phyloP scores from a whole-genome alignment of 352 stramenopile genomes.

The Pythium angustatum region DNA sequence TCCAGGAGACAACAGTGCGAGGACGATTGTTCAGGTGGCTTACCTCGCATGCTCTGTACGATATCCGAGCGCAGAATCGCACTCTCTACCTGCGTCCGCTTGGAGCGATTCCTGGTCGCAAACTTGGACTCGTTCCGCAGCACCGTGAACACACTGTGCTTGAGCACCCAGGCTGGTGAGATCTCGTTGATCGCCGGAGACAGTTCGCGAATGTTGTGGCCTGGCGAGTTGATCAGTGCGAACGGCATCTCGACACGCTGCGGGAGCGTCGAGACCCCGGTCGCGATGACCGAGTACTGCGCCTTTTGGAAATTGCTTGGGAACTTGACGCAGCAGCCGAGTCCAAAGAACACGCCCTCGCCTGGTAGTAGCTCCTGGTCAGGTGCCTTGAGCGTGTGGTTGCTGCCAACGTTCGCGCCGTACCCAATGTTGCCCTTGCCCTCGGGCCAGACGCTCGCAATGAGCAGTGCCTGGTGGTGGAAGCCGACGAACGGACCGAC shows the following conservation, averaged over 20 bases:
- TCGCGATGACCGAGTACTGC: conserved; percentile 95
- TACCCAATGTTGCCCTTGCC: conserved; percentile 94
- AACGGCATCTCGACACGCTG: conserved; percentile 86
- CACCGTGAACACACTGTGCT: conserved; percentile 89
- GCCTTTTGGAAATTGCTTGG: conserved; percentile 91
- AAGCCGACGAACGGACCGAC: conserved; percentile 95
- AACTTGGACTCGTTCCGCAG: conserved; percentile 91
- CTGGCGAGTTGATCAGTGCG: conserved; percentile 69
- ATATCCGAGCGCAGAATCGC: conserved; percentile 75
- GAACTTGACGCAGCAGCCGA: conserved; percentile 94
- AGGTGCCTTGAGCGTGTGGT: conserved; percentile 93
- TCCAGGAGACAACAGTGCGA: no score
- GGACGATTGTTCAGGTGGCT: no score
- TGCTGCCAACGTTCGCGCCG: conserved; percentile 95
- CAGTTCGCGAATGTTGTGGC: conserved; percentile 75
- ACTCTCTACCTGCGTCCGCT: conserved; percentile 58
- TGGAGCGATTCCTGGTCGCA: conserved; percentile 72
- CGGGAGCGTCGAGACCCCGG: conserved; percentile 89
- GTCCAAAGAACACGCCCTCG: conserved; percentile 96
- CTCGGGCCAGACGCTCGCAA: conserved; percentile 89
- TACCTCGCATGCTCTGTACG: conserved; percentile 78
- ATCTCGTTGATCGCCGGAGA: conserved; percentile 86
- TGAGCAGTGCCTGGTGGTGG: conserved; percentile 93
- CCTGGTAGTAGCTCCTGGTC: conserved; percentile 91
- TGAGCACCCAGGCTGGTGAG: conserved; percentile 89